Evolutionary conservation across 2,329 filamentous ascomycete species (phyloP), one percentile per base, ranked within the genome.

Genomic region (Emmonsiellopsis sp.): DNA sequence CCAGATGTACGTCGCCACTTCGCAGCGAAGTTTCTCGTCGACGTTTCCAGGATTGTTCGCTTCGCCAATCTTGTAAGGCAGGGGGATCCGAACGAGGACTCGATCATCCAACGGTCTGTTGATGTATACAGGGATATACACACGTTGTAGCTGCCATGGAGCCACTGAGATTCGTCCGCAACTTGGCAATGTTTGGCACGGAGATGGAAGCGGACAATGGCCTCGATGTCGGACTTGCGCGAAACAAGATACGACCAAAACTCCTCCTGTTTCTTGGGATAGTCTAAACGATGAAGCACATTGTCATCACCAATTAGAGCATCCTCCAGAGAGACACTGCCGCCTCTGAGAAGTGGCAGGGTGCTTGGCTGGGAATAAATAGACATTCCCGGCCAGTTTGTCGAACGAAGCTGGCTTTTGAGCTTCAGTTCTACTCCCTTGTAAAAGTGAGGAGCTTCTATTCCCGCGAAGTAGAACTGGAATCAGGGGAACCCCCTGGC

Each of bases 11-110:
- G 69, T 69, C 2, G 64, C 71, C 10, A 65, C 69, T 60, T 74
- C 71, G 53, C 61, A 75, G 14, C 62, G 61, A 34, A 66, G 50
- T 48, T 76, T 76, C 61, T 76, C 72, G 36, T 76, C 68, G 11
- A 67, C 64, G 42, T 67, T 74, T 10, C 71, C 73, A 10, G 71
- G 70, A 52, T 63, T 55, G 21, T 46, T 54, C 11, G 51, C 53
- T 52, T 74, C 73, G 8, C 71, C 72, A 5, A 71, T 57, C 49
- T 68, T 55, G 43, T 62, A 64, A 11, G 63, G 60, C 14, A 66
- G 51, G 2, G 59, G 63, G 32, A 65, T 61, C 45, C 62, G 43
- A 33, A 65, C 51, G 6, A 64, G 43, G 4, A 59, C 54, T 11
- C 53, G 54, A 5, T 58, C 68, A 56, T 66, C 44, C 10, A 44